Evolutionary conservation across 2,329 filamentous ascomycete genomes (phyloP).

Genomic region (Xylariaceae sp.): DNA sequence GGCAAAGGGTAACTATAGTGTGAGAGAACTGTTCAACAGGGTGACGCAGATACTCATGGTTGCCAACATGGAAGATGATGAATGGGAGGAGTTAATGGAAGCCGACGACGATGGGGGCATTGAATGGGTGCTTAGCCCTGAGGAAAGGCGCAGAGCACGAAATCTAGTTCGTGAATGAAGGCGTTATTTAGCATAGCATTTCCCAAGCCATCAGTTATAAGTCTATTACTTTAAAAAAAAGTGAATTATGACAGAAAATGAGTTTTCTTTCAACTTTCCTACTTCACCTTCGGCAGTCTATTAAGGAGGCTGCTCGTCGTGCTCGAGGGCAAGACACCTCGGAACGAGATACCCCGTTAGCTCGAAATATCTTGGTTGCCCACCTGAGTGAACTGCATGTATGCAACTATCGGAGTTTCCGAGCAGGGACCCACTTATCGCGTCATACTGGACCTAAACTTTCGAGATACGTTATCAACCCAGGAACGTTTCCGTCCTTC

Average conservation of each 20-base stretch:
- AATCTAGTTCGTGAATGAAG: conserved; percentile 45
- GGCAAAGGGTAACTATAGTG: conserved; percentile 56
- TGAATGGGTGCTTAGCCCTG: conserved; percentile 54
- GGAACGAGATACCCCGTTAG: neutral
- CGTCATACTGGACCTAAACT: neutral
- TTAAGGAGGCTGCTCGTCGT: no score
- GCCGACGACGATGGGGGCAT: conserved; percentile 51
- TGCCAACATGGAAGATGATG: conserved; percentile 76
- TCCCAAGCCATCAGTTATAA: neutral
- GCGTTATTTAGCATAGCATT: conserved; percentile 2
- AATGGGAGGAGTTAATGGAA: conserved; percentile 62
- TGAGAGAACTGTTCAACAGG: conserved; percentile 61
- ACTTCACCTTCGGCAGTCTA: no score
- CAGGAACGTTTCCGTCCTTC: neutral
- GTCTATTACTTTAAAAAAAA: neutral
- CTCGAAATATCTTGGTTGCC: neutral
- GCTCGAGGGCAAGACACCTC: no score
- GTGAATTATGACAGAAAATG: neutral
- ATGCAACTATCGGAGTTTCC: neutral
- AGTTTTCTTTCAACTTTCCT: neutral
- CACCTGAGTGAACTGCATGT: neutral
- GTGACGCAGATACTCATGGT: conserved; percentile 67
- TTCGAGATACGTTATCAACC: neutral
- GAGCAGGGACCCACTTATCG: neutral
- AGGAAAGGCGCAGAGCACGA: conserved; percentile 60